A percentile compares a stretch with the other conserved stretches of the same genome.
Evolutionary conservation across 257 asterid genomes (phyloP).

Genomic region (Solanum dulcamara): DNA sequence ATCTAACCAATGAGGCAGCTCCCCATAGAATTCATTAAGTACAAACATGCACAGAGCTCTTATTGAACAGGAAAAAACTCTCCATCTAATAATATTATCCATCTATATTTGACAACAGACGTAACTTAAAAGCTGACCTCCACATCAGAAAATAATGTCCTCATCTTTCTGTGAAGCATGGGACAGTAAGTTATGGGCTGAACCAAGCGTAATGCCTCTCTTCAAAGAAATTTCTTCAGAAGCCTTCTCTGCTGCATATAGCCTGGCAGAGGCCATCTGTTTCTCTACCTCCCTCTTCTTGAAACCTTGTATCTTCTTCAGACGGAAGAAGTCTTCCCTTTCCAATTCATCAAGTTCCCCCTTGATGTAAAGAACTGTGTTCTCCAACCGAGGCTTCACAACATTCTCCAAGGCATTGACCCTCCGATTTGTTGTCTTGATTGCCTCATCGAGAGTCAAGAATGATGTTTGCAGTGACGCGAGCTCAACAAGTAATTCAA

Average conservation of each 20-base stretch:
- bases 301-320: not conserved
- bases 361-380: slow-evolving; percentile 29
- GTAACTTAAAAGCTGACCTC: not conserved
- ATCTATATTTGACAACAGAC: not conserved
- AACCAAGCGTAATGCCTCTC: slow-evolving; percentile 14
- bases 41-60: not conserved
- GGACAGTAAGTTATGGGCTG: slow-evolving; percentile 11
- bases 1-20: not conserved
- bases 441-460: slow-evolving; percentile 42
- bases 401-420: slow-evolving; percentile 41
- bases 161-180: slow-evolving; percentile 18
- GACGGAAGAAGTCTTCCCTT: slow-evolving; percentile 38
- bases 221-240: slow-evolving; percentile 20
- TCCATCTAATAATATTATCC: not conserved
- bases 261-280: slow-evolving; percentile 23
- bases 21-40: not conserved
- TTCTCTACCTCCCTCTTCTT: slow-evolving; percentile 18
- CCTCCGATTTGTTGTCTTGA: slow-evolving; percentile 42
- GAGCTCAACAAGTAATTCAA: slow-evolving; percentile 39
- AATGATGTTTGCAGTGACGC: slow-evolving; percentile 42
- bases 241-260: slow-evolving; percentile 15
- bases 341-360: slow-evolving; percentile 37
- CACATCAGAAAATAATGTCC: slow-evolving; percentile 25
- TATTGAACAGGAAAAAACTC: not conserved
- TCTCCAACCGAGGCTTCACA: slow-evolving; percentile 37